Base-by-base conservation (phyloP, 1,284 basidiomycete genomes). In the Tilletia horrida region DNA sequence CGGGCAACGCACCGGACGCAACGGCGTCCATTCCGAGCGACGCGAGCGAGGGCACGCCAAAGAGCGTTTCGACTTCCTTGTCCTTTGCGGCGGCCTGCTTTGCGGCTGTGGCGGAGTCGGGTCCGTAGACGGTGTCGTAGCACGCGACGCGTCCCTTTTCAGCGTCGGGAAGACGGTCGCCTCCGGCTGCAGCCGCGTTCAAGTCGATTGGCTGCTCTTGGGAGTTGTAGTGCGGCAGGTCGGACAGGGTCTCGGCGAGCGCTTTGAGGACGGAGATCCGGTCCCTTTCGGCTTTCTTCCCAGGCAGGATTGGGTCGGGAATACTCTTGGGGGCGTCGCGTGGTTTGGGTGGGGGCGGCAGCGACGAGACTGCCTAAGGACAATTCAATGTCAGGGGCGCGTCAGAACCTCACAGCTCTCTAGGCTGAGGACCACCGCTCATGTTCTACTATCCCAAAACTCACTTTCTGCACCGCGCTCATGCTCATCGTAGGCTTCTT, bases 1-100 rank as follows among this genome's bases (percentile, higher is more conserved):
- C 35, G 16, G 47, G 21, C 14, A 40, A 7, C 6, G 62, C 61
- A 16, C 62, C 55, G 45, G 84, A 84, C 21, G 84, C 84, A 1
- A 83, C 76, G 59, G 74, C 70, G 62, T 81, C 78, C 68, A 84
- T 83, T 0, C 85, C 85, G 57, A 86, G 76, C 65, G 84, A 84
- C 29, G 80, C 72, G 69, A 86, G 79, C 6, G 84, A 84, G 9
- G 84, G 85, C 13, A 87, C 84, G 47, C 83, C 80, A 75, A 86
- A 84, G 82, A 35, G 25, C 2, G 29, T 47, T 14, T 70, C 66
- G 7, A 59, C 18, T 13, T 45, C 29, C 55, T 84, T 80, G 7
- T 69, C 67, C 65, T 80, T 79, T 11, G 82, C 69, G 6, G 82
- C n/a, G n/a, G n/a, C n/a, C 78, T 48, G 70, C 68, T 27, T 52